phyloP scores from a whole-genome alignment of 2,329 filamentous ascomycete genomes.

The Balansia obtecta region DNA sequence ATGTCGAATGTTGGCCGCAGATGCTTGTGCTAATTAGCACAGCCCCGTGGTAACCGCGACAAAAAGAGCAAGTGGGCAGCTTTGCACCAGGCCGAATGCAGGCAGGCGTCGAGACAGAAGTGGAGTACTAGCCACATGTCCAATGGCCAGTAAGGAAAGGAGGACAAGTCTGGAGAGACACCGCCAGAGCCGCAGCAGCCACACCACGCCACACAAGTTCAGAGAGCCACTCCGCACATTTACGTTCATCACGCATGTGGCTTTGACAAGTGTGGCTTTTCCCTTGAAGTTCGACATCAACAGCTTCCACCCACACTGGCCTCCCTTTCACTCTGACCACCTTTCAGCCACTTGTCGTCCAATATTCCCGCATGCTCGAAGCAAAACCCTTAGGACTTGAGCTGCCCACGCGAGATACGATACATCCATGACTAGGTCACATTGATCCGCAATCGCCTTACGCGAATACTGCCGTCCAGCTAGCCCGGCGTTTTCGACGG shows the following conservation, averaged over 20 bases:
- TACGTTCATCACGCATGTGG: too few relatives aligned
- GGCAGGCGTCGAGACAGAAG: too few relatives aligned
- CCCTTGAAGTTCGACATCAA: not conserved
- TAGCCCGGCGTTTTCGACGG: not conserved
- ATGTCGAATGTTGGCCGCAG: conserved; percentile 11
- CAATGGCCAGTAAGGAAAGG: too few relatives aligned
- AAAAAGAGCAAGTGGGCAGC: too few relatives aligned
- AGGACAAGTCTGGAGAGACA: too few relatives aligned
- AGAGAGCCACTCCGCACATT: too few relatives aligned
- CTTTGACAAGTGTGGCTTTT: too few relatives aligned
- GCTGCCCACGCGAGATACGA: not conserved
- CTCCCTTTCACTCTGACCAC: not conserved
- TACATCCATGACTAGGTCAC: conserved; percentile 8
- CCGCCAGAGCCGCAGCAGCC: too few relatives aligned
- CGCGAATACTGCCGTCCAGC: not conserved
- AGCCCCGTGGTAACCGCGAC: too few relatives aligned
- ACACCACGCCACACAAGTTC: too few relatives aligned
- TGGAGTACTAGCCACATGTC: too few relatives aligned
- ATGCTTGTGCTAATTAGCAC: not conserved
- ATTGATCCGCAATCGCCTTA: conserved; percentile 8
- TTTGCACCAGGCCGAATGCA: too few relatives aligned
- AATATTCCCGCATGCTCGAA: not conserved
- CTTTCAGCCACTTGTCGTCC: not conserved
- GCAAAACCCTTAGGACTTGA: not conserved
- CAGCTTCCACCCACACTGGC: not conserved